phyloP scores from a whole-genome alignment of 495 filamentous ascomycete species.

The Penicillium paradoxum region DNA sequence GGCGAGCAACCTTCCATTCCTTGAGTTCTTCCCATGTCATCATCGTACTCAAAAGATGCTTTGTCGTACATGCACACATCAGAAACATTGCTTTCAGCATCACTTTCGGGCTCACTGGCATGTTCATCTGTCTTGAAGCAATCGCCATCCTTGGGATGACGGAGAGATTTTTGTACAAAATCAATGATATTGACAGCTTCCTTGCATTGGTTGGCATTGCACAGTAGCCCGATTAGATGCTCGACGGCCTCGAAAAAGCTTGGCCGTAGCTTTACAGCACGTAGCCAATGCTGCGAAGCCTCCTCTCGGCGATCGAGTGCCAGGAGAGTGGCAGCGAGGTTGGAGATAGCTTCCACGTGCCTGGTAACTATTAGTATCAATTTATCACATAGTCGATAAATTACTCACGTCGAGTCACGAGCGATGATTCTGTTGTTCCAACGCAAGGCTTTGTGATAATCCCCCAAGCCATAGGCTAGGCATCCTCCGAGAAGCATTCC shows the following conservation, averaged over 20 bases:
- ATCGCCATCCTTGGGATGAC: conserved; percentile 46
- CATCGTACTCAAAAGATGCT: conserved; percentile 53
- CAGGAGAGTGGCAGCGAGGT: conserved; percentile 83
- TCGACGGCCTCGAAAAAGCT: conserved; percentile 96
- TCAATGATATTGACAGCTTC: conserved; percentile 89
- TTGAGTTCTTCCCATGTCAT: conserved; percentile 35
- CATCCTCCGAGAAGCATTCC: conserved; percentile 93
- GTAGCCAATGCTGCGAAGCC: conserved; percentile 80
- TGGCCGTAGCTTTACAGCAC: conserved; percentile 75
- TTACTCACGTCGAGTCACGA: conserved; percentile 69
- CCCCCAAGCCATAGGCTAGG: conserved; percentile 85
- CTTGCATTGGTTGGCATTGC: conserved; percentile 70
- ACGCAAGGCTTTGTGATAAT: conserved; percentile 76
- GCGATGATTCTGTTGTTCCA: conserved; percentile 86
- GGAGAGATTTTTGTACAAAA: conserved; percentile 75
- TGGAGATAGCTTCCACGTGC: conserved; percentile 93
- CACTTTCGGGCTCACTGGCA: conserved; percentile 52
- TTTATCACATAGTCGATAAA: not conserved
- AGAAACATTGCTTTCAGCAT: conserved; percentile 47
- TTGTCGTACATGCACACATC: conserved; percentile 51
- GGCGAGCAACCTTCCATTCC: conserved; percentile 24
- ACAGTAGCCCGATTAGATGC: conserved; percentile 85
- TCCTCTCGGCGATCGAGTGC: conserved; percentile 78
- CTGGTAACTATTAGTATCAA: conserved; percentile 37
- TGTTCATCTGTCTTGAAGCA: conserved; percentile 48